Percentiles rank a stretch among this genome's conserved stretches.
These are phyloP conservation scores for Penicillium dipodomyicola DNA, from an alignment of 495 filamentous ascomycete species.

Conservation along the genomic window DNA sequence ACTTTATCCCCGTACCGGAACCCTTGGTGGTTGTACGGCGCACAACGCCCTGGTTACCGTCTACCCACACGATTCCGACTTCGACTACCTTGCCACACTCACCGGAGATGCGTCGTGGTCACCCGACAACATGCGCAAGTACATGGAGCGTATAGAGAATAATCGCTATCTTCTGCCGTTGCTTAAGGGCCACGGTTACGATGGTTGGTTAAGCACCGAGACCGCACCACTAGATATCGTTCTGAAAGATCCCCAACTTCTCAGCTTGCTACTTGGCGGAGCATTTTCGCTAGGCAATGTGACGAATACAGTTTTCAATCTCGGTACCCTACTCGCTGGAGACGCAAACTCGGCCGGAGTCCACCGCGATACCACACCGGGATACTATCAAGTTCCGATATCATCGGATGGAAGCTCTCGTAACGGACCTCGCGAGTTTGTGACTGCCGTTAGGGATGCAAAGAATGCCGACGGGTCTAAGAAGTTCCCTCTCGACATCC, in stretches of 20 bases:
- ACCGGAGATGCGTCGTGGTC: slow-evolving; percentile 46
- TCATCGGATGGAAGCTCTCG: slow-evolving; percentile 46
- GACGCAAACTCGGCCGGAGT: slow-evolving; percentile 52
- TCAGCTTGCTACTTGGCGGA: slow-evolving; percentile 49
- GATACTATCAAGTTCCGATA: slow-evolving; percentile 55
- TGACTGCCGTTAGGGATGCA: slow-evolving; percentile 51
- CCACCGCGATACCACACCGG: slow-evolving; percentile 37
- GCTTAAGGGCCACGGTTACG: slow-evolving; percentile 51
- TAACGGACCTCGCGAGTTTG: slow-evolving; percentile 52
- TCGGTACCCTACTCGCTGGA: slow-evolving; percentile 44
- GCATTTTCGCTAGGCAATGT: slow-evolving; percentile 49
- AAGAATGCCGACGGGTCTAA: slow-evolving; percentile 49
- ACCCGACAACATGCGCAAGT: slow-evolving; percentile 43
- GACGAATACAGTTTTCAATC: slow-evolving; percentile 37
- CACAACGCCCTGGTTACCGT: slow-evolving; percentile 49
- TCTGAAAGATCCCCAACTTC: slow-evolving; percentile 50
- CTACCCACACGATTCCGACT: slow-evolving; percentile 46
- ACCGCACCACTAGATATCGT: slow-evolving; percentile 47
- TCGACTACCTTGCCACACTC: slow-evolving; percentile 43
- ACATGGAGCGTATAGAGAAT: slow-evolving; percentile 50
- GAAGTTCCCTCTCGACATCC: slow-evolving; percentile 59
- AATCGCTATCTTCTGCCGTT: slow-evolving; percentile 49
- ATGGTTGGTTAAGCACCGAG: slow-evolving; percentile 56
- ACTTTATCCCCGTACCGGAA: slow-evolving; percentile 48
- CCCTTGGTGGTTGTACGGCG: slow-evolving; percentile 46